These are phyloP conservation scores for Saposhnikovia divaricata DNA, from an alignment of 129 eudicot genomes.

Conservation along the genomic window DNA sequence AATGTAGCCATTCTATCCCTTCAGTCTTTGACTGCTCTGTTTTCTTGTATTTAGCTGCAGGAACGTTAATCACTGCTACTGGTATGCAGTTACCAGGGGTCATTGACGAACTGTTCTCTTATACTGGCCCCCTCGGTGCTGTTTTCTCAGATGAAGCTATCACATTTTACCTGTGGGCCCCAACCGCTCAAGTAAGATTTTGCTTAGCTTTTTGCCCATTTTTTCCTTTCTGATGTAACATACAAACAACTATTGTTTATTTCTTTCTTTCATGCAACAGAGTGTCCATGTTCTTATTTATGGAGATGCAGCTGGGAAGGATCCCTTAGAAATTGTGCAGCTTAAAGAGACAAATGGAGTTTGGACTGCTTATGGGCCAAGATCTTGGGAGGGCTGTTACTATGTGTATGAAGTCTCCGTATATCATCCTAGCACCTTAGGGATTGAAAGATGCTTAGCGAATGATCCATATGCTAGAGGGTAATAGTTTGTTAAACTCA, in stretches of 20 bases:
- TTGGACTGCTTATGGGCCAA: slow-evolving; percentile 69
- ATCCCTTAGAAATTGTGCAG: slow-evolving; percentile 42
- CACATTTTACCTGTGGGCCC: slow-evolving; percentile 85
- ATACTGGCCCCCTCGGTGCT: slow-evolving; percentile 87
- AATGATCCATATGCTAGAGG: slow-evolving; percentile 99
- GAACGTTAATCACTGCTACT: slow-evolving; percentile 52
- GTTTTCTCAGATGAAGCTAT: slow-evolving; percentile 50
- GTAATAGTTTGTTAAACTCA: slow-evolving; percentile 31
- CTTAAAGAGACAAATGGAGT: slow-evolving; percentile 70
- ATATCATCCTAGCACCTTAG: slow-evolving; percentile 75
- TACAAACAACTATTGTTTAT: slow-evolving; percentile 2
- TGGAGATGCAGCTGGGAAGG: slow-evolving; percentile 41
- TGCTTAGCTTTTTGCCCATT: not conserved
- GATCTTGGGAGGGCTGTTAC: slow-evolving; percentile 79
- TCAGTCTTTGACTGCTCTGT: not conserved
- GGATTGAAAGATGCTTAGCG: slow-evolving; percentile 69
- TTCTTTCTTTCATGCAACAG: slow-evolving; percentile 29
- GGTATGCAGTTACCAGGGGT: slow-evolving; percentile 92
- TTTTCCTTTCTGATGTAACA: not conserved
- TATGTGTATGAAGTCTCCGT: slow-evolving; percentile 83
- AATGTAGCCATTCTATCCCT: not conserved
- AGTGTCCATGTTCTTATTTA: slow-evolving; percentile 49
- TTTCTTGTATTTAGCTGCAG: slow-evolving; percentile 41
- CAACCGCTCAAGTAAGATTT: slow-evolving; percentile 71
- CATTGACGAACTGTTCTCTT: slow-evolving; percentile 72